These are phyloP conservation scores for Saturnispora serradocipensis DNA, from an alignment of 805 yeast genomes.

Conservation along the genomic window DNA sequence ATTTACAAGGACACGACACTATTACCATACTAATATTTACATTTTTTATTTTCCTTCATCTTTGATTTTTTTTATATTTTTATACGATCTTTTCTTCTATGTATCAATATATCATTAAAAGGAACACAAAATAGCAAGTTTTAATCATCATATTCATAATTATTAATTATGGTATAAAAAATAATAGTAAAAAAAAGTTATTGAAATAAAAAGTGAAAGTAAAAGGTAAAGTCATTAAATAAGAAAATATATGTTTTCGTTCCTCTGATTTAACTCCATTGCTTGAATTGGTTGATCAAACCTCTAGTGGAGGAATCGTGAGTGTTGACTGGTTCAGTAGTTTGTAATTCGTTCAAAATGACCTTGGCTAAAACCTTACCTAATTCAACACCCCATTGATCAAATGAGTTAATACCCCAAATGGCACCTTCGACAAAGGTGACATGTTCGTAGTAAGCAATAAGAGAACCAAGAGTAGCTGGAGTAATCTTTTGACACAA, in stretches of 20 bases:
- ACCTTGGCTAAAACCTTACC: constrained; percentile 97
- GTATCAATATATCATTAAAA: background rate
- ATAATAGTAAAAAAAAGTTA: background rate
- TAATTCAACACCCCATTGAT: constrained; percentile 99
- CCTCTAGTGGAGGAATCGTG: constrained; percentile 92
- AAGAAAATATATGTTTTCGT: background rate
- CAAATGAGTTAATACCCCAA: constrained; percentile 99
- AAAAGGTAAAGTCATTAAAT: background rate
- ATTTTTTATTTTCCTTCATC: background rate
- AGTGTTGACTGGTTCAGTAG: constrained; percentile 40
- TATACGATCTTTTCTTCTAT: background rate
- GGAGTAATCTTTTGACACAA: constrained; percentile 95
- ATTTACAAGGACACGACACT: background rate
- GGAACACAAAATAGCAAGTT: background rate
- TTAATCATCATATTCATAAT: background rate
- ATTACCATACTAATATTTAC: background rate
- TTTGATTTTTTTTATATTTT: background rate
- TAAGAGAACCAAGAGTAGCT: constrained; percentile 89
- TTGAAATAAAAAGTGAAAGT: background rate
- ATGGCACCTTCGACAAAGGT: constrained; percentile 98
- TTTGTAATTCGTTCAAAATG: constrained; percentile 81
- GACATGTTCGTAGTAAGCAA: constrained; percentile 95
- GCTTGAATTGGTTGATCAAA: constrained; percentile 90
- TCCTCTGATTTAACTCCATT: constrained; percentile 44
- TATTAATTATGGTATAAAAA: too few species aligned